Percentiles rank a stretch among this genome's conserved stretches.
Evolutionary conservation across 495 filamentous ascomycete species (phyloP).

Genomic region (Usnea hakonensis): DNA sequence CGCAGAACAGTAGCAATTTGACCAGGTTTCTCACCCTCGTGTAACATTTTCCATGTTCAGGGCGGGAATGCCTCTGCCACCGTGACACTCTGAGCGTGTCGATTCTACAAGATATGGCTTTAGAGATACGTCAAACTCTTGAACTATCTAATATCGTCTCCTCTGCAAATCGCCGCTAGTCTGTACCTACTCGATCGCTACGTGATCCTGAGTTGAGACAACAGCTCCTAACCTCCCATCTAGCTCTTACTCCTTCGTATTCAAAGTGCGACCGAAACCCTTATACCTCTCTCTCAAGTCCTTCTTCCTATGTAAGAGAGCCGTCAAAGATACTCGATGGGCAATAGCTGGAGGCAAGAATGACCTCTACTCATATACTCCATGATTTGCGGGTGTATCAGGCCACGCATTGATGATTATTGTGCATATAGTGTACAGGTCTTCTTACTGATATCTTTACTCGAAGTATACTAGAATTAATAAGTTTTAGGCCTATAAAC

Average conservation of each 20-base stretch:
- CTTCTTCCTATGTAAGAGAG: conserved; percentile 41
- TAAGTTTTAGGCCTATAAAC: too few species aligned
- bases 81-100: neutral
- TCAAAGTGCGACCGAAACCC: conserved; percentile 53
- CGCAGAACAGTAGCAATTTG: too few species aligned
- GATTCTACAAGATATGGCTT: neutral
- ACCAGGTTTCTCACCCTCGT: too few species aligned
- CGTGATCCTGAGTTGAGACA: conserved; percentile 12
- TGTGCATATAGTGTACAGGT: too few species aligned
- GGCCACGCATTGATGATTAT: too few species aligned
- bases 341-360: conserved; percentile 62
- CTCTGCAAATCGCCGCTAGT: too few species aligned
- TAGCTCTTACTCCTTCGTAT: conserved; percentile 40
- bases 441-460: too few species aligned
- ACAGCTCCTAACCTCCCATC: conserved; percentile 13
- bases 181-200: neutral
- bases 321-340: conserved; percentile 56
- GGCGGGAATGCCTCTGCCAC: neutral
- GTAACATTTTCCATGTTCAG: too few species aligned
- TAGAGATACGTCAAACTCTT: conserved; percentile 6
- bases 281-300: conserved; percentile 41
- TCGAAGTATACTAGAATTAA: too few species aligned
- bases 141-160: neutral
- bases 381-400: too few species aligned
- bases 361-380: conserved; percentile 53